These are phyloP conservation scores for Boletus coccyginus DNA, from an alignment of 768 basidiomycete species.

Conservation along the genomic window DNA sequence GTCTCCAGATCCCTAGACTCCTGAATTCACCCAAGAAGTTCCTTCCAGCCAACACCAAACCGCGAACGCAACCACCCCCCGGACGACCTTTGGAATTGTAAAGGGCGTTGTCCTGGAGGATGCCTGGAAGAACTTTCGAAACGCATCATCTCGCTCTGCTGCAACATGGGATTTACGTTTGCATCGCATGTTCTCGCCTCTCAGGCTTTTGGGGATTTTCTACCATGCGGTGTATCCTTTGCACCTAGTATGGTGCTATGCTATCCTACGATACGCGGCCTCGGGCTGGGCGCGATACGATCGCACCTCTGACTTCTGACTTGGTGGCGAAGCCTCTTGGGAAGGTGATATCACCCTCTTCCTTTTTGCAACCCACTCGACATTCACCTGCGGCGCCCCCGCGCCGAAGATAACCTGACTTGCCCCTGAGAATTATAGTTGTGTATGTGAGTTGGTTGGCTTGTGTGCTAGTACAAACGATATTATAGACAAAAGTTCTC, in stretches of 20 bases:
- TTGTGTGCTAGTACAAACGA: not conserved
- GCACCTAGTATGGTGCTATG: not conserved
- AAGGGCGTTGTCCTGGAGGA: not conserved
- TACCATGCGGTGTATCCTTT: not conserved
- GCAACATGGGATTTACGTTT: not conserved
- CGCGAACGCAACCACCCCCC: not conserved
- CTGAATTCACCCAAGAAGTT: not conserved
- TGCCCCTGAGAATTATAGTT: not conserved
- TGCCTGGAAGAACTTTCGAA: not conserved
- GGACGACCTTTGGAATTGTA: not conserved
- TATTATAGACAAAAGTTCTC: not conserved
- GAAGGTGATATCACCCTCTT: no score
- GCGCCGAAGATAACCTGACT: not conserved
- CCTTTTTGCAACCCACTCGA: not conserved
- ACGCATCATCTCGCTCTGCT: not conserved
- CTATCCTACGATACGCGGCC: no score
- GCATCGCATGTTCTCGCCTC: not conserved
- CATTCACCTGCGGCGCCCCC: not conserved
- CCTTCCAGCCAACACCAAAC: not conserved
- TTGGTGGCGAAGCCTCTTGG: no score
- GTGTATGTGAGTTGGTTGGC: not conserved
- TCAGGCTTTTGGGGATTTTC: not conserved
- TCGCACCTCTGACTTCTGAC: no score
- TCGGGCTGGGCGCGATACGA: no score
- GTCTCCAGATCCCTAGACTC: not conserved